A percentile compares a stretch with the other conserved stretches of the same genome.
phyloP scores from a whole-genome alignment of 768 basidiomycete species.

The Suillus hirtellus region DNA sequence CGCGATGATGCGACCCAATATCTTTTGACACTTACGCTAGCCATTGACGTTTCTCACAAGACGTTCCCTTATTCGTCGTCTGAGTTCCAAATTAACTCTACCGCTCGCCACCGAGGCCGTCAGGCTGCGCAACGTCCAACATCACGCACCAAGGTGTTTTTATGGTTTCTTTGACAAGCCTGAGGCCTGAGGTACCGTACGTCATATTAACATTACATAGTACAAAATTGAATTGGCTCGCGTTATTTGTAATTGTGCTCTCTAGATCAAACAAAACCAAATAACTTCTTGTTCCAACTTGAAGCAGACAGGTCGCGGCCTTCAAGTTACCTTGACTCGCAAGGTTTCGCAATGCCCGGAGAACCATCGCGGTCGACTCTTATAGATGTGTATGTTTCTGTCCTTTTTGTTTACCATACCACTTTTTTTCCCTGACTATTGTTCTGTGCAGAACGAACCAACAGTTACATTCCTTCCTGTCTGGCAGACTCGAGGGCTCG shows the following conservation, averaged over 20 bases:
- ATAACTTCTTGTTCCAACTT: conserved; percentile 15
- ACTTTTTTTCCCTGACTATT: conserved; percentile 6
- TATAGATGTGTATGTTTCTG: conserved; percentile 57
- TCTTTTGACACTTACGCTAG: too few species aligned
- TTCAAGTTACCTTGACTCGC: not conserved
- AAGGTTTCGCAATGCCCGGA: conserved; percentile 36
- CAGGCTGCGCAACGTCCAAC: too few species aligned
- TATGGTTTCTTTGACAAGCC: too few species aligned
- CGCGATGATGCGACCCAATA: too few species aligned
- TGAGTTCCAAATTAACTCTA: too few species aligned
- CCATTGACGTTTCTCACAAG: too few species aligned
- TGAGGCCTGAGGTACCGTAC: too few species aligned
- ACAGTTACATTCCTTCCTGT: conserved; percentile 60
- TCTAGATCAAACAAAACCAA: conserved; percentile 26
- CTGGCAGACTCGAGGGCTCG: conserved; percentile 59
- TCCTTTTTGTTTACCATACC: not conserved
- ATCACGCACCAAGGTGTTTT: too few species aligned
- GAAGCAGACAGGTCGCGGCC: conserved; percentile 8
- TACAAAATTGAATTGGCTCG: too few species aligned
- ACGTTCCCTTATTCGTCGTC: too few species aligned
- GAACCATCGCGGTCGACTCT: conserved; percentile 64
- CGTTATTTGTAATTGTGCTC: conserved; percentile 7
- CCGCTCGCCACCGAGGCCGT: too few species aligned
- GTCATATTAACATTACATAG: too few species aligned
- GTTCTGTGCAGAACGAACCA: conserved; percentile 53